Evolutionary conservation across 208 protist species (phyloP), one percentile per base, ranked within the genome.

Genomic region (Wallacemonas sp.): DNA sequence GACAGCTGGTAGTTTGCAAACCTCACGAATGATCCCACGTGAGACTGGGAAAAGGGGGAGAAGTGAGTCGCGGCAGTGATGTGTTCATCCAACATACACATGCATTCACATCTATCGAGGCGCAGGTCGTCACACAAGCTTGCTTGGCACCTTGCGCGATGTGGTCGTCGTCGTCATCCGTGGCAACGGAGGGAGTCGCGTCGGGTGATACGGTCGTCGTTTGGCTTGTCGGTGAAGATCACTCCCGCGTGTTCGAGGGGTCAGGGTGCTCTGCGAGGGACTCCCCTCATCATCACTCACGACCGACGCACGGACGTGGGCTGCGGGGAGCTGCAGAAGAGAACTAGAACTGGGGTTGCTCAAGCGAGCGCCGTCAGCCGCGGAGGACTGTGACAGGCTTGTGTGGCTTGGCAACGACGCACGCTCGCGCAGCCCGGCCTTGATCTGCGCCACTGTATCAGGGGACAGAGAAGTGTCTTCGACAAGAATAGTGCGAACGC

Each of bases 371-470:
- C 30, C 50, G 21, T 57, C 50, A 8, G 24, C 46, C 6, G 50
- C 9, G 3, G 37, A 32, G 13, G 21, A 10, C n/a, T 3, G 37
- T 4, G 36, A 9, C 4, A 34, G 54, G 37, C 37, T 26, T 17
- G 36, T 13, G 37, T 61, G 37, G 12, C 13, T 42, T 6, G 36
- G 21, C 24, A 32, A 4, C 12, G 54, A 57, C 6, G 50, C 50
- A 21, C 41, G 42, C 12, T 45, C 30, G 10, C 46, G 79, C 10
- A 94, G 69, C 1, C 76, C 75, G 0, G 74, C 26, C 26, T 81
- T 64, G 15, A 94, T 89, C 41, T 92, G 89, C 12, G 65, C 32
- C 1, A 89, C 67, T 0, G 75, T 85, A 39, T 94, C 89, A 0
- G 66, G 54, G 10, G 66, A 48, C 34, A 94, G 79, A 12, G 66